phyloP scores from a whole-genome alignment of 2,329 filamentous ascomycete genomes.

The Septoria linicola region DNA sequence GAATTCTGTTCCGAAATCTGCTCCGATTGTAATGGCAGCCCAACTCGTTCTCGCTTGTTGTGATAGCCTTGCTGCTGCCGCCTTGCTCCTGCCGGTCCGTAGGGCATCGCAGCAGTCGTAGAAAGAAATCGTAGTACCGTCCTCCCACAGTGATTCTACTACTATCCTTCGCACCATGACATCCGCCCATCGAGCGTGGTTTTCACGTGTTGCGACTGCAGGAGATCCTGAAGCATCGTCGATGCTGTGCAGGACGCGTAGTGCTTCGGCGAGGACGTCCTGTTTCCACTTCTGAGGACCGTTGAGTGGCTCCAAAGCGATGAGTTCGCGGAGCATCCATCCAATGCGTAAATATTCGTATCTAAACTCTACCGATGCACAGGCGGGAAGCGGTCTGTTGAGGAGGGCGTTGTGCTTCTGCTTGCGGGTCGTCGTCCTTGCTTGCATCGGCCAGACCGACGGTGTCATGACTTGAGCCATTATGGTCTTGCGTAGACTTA shows the following conservation, averaged over 20 bases:
- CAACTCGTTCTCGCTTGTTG: constrained; percentile 20
- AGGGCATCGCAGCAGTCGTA: constrained; percentile 26
- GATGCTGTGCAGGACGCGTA: constrained; percentile 18
- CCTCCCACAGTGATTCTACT: constrained; percentile 23
- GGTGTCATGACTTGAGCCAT: constrained; percentile 9
- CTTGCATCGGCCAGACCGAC: constrained; percentile 15
- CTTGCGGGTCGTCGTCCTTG: constrained; percentile 21
- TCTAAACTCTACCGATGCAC: constrained; percentile 24
- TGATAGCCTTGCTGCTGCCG: constrained; percentile 20
- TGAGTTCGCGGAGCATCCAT: constrained; percentile 23
- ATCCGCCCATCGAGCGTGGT: constrained; percentile 23
- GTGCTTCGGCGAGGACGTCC: constrained; percentile 21
- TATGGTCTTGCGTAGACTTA: too few relatives aligned
- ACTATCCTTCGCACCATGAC: constrained; percentile 24
- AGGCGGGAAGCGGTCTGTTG: constrained; percentile 18
- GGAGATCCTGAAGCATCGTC: constrained; percentile 23
- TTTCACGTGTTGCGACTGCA: constrained; percentile 14
- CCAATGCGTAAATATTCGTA: constrained; percentile 25
- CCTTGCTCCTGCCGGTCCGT: constrained; percentile 21
- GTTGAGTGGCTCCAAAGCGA: constrained; percentile 19
- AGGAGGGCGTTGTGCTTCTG: constrained; percentile 22
- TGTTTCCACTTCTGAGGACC: constrained; percentile 24
- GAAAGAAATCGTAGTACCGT: constrained; percentile 18
- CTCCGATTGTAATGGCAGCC: constrained; percentile 18
- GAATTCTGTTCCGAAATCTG: constrained; percentile 20